Base-by-base conservation (phyloP, 2,329 filamentous ascomycete species). In the Endocalyx cinctus region DNA sequence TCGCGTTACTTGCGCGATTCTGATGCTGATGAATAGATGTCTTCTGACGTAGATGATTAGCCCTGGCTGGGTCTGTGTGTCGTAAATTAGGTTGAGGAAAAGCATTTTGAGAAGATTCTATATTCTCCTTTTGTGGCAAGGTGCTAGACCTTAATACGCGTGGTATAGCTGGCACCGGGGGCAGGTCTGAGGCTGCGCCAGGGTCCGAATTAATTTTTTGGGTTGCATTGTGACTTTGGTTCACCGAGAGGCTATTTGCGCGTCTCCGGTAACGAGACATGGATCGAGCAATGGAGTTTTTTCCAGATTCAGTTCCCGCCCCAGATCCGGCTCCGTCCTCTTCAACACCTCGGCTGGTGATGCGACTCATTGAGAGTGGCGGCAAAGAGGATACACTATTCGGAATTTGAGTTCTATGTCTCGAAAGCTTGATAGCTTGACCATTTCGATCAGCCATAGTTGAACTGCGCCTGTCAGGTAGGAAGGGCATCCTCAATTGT, bases 211-310 rank as follows among this genome's bases (percentile, higher is more conserved):
- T 46, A 46, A 50, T 45, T 38, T 51, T 49, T 27, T 46, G 46
- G 41, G 47, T 46, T 32, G 42, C 41, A 49, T 51, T 42, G 42
- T 39, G n/a, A n/a, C n/a, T n/a, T n/a, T n/a, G 45, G 42, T 45
- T 41, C 25, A 38, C 45, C 33, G 48, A 37, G 42, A 50, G 45
- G 38, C 46, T 53, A 43, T 47, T 37, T 22, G 46, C 38, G 23
- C 48, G 50, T 23, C 53, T 50, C 26, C 55, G 55, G 43, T 58
- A 58, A 41, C 55, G 52, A 47, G 55, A 58, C 55, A 57, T 57
- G 35, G 54, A 55, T 35, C 54, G 47, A 39, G 53, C 44, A 41
- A 57, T 50, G 43, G 48, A 46, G 39, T 47, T 55, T 17, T n/a
- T n/a, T n/a, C n/a, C n/a, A n/a, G n/a, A n/a, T n/a, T n/a, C n/a